These are phyloP conservation scores for Yarrowia sp. DNA, from an alignment of 805 yeast genomes.

Conservation along the genomic window DNA sequence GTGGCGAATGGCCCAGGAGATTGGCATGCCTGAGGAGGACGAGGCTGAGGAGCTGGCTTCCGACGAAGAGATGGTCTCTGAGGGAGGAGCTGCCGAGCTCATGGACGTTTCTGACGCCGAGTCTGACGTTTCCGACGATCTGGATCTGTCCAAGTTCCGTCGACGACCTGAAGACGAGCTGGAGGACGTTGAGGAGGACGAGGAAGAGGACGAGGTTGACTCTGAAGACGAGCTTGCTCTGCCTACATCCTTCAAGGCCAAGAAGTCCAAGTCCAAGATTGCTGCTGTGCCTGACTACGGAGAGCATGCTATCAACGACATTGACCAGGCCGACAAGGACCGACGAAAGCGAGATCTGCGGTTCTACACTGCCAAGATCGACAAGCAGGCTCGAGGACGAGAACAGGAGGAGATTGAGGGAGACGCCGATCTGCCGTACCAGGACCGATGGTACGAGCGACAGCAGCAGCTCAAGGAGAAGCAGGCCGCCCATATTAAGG, in stretches of 20 bases:
- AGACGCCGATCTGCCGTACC: slow-evolving; percentile 90
- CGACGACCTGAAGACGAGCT: slow-evolving; percentile 37
- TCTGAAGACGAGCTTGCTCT: slow-evolving; percentile 61
- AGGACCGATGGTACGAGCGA: slow-evolving; percentile 87
- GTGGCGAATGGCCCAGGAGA: slow-evolving; percentile 81
- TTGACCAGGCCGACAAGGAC: slow-evolving; percentile 86
- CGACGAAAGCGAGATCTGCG: slow-evolving; percentile 81
- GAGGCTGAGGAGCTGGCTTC: slow-evolving; percentile 22
- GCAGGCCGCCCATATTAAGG: slow-evolving; percentile 63
- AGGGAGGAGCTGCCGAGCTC: slow-evolving; percentile 44
- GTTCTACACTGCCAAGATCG: slow-evolving; percentile 96
- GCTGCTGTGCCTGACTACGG: slow-evolving; percentile 57
- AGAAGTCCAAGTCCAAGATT: slow-evolving; percentile 46
- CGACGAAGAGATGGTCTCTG: slow-evolving; percentile 38
- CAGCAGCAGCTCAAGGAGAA: slow-evolving; percentile 86
- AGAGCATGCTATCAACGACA: slow-evolving; percentile 76
- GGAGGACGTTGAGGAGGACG: slow-evolving; percentile 17
- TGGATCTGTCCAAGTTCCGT: slow-evolving; percentile 37
- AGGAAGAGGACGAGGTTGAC: slow-evolving; percentile 34
- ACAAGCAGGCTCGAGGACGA: slow-evolving; percentile 55
- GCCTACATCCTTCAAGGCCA: slow-evolving; percentile 52
- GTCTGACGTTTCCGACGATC: slow-evolving; percentile 41
- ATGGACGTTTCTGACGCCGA: slow-evolving; percentile 42
- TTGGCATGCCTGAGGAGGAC: slow-evolving; percentile 51
- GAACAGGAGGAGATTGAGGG: slow-evolving; percentile 54